Percentiles rank a stretch among this genome's conserved stretches.
These are phyloP conservation scores for Podaxis mareebaensis DNA, from an alignment of 768 basidiomycete genomes.

Conservation along the genomic window DNA sequence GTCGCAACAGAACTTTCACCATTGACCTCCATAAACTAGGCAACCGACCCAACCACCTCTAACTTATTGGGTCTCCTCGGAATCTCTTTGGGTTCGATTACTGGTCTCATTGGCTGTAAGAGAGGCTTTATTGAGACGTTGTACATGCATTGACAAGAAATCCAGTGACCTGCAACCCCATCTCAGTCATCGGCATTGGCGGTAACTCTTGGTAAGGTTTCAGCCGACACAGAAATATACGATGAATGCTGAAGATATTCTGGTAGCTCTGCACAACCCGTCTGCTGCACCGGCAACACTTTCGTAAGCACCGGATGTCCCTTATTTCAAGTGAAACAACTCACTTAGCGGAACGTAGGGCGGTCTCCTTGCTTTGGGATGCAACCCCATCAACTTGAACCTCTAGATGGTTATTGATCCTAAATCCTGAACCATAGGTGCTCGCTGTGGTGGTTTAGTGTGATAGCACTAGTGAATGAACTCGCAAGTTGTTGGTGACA, in stretches of 20 bases:
- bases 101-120: constrained; percentile 22
- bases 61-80: constrained; percentile 14
- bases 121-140: neutral
- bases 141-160: neutral
- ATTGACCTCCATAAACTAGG: neutral
- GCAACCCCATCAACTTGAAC: constrained; percentile 7
- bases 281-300: constrained; percentile 14
- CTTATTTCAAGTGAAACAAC: neutral
- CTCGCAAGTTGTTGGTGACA: neutral
- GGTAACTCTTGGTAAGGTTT: constrained; percentile 26
- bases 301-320: neutral
- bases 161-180: constrained; percentile 26
- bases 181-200: constrained; percentile 26
- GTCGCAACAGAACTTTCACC: neutral
- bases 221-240: neutral
- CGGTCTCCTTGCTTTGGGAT: constrained; percentile 5
- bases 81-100: constrained; percentile 20
- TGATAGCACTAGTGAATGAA: neutral
- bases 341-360: neutral
- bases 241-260: neutral
- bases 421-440: neutral
- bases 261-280: constrained; percentile 9
- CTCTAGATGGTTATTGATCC: neutral
- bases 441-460: neutral
- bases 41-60: neutral